Percentiles rank a stretch among this genome's conserved stretches.
These are phyloP conservation scores for Drechslerella dactyloides DNA, from an alignment of 2,329 filamentous ascomycete genomes.

Conservation along the genomic window DNA sequence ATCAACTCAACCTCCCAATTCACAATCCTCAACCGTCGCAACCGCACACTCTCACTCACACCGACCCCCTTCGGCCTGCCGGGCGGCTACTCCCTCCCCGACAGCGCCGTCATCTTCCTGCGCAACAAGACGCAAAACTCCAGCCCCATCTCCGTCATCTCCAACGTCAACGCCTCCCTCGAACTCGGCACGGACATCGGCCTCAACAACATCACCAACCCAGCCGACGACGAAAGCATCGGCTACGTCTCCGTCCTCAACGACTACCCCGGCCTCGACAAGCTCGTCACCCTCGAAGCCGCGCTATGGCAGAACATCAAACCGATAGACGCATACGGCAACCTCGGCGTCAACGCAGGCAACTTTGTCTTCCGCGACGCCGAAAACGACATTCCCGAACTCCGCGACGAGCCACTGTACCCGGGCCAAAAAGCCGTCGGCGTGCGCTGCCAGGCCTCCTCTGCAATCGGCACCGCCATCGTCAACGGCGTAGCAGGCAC, in stretches of 20 bases:
- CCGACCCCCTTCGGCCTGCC: neutral
- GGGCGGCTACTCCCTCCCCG: conserved; percentile 19
- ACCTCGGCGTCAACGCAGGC: conserved; percentile 12
- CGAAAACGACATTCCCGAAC: conserved; percentile 41
- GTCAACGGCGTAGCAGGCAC: conserved; percentile 36
- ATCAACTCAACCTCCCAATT: conserved; percentile 39
- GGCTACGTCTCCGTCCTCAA: conserved; percentile 25
- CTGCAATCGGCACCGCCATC: conserved; percentile 29
- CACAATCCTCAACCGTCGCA: conserved; percentile 34
- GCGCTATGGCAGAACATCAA: conserved; percentile 38
- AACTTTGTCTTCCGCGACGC: conserved; percentile 40
- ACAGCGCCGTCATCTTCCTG: conserved; percentile 18
- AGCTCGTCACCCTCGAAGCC: conserved; percentile 27
- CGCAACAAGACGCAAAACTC: conserved; percentile 20
- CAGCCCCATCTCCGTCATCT: conserved; percentile 10
- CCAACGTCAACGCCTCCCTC: conserved; percentile 40
- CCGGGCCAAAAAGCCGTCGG: conserved; percentile 42
- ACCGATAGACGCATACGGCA: conserved; percentile 24
- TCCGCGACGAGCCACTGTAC: conserved; percentile 24
- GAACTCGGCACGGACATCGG: conserved; percentile 29
- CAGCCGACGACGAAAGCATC: conserved; percentile 23
- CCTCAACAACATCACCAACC: conserved; percentile 14
- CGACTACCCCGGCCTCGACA: conserved; percentile 28
- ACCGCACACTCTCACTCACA: conserved; percentile 21
- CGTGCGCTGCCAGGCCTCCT: conserved; percentile 38